Evolutionary conservation across 2,329 filamentous ascomycete genomes (phyloP).

Genomic region (Phaeomoniella chlamydospora): DNA sequence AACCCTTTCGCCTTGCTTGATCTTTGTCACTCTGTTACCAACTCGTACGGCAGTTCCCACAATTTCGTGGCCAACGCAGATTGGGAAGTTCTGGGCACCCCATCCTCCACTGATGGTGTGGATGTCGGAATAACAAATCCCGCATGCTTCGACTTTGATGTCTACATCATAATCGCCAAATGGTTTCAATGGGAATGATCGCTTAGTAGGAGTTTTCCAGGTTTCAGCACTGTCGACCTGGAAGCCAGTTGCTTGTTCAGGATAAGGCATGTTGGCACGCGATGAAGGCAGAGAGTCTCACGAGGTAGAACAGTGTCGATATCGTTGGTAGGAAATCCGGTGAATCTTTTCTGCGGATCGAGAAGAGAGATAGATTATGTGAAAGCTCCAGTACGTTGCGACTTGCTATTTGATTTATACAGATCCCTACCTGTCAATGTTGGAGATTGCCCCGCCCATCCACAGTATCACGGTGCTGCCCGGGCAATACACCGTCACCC

Average conservation of each 20-base stretch:
- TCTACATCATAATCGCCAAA: slow-evolving; percentile 74
- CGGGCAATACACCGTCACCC: too few relatives aligned
- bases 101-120: slow-evolving; percentile 52
- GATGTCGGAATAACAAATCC: slow-evolving; percentile 58
- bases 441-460: too few relatives aligned
- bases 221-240: slow-evolving; percentile 49
- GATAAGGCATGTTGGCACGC: slow-evolving; percentile 20
- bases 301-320: too few relatives aligned
- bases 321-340: too few relatives aligned
- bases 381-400: too few relatives aligned
- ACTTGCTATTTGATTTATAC: too few relatives aligned
- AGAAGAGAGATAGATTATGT: too few relatives aligned
- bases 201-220: slow-evolving; percentile 40
- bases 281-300: too few relatives aligned
- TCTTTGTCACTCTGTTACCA: slow-evolving; percentile 45
- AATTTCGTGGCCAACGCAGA: slow-evolving; percentile 36
- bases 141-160: slow-evolving; percentile 68
- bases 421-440: too few relatives aligned
- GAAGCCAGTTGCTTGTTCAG: slow-evolving; percentile 26
- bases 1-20: slow-evolving; percentile 46
- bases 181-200: slow-evolving; percentile 63
- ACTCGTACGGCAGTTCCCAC: slow-evolving; percentile 52
- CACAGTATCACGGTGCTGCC: too few relatives aligned
- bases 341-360: too few relatives aligned
- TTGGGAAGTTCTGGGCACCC: slow-evolving; percentile 15